Base-by-base conservation (phyloP, 768 basidiomycete species). In the Hortiboletus flavorubellus region DNA sequence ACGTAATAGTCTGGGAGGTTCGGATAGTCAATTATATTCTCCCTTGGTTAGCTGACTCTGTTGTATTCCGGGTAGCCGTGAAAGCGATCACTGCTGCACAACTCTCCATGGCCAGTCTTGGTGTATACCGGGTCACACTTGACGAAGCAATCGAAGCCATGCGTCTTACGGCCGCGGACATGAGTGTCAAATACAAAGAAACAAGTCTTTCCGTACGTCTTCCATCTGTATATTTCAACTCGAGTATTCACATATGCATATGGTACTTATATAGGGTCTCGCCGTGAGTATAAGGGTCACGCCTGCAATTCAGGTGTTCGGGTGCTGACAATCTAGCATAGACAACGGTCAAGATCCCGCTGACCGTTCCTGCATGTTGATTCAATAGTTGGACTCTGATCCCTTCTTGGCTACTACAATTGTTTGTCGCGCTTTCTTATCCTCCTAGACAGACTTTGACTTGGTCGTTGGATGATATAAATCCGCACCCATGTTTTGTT, bases 111-210 rank as follows among this genome's bases (percentile, higher is more conserved):
- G 93, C 94, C 9, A 91, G 91, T 56, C 83, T 91, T 64, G 94
- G 91, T 0, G 79, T 90, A 14, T 93, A 93, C 64, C 83, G 86
- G 34, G 93, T 95, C 35, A 88, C 87, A 1, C 78, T 98, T 18
- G 95, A 98, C 67, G 93, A 97, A 70, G 95, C 94, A 2, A 97
- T 98, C 52, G 91, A 93, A 70, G 93, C 94, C 5, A 96, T 96
- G 92, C 79, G 91, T 23, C 68, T 96, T 46, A 97, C 93, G 7
- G 94, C 95, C 29, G 78, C 82, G n/a, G 91, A 94, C 69, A 96
- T 96, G 93, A 93, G 91, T 58, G 82, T 89, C 61, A 93, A 94
- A 70, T 95, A 96, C 70, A 97, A 96, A 68, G 94, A 98, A 73
- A 98, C 94, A 0, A 92, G 89, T 71, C 81, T 98, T 60, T 92